These are phyloP conservation scores for Alopecurus myosuroides DNA, from an alignment of 176 grass and related monocot species.

Conservation along the genomic window DNA sequence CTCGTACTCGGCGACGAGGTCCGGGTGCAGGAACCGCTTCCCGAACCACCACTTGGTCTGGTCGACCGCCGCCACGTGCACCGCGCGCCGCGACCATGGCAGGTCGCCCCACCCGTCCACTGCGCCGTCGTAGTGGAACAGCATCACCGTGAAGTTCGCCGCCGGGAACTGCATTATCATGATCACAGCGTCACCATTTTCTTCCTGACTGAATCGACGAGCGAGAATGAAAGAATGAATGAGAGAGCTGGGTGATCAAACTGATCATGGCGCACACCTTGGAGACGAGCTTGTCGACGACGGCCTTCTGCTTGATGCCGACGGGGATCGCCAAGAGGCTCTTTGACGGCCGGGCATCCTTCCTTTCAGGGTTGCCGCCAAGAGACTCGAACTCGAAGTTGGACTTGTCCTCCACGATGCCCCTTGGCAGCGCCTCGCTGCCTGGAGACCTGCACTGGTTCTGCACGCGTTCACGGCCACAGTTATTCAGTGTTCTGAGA, in stretches of 20 bases:
- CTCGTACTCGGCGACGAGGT: constrained; percentile 67
- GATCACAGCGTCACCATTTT: not conserved
- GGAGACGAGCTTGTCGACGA: constrained; percentile 65
- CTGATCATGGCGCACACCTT: constrained; percentile 56
- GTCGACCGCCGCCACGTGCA: constrained; percentile 58
- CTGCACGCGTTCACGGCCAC: constrained; percentile 36
- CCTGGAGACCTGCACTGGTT: constrained; percentile 44
- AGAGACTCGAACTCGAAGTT: constrained; percentile 69
- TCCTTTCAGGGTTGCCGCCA: constrained; percentile 38
- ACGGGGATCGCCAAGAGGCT: constrained; percentile 80
- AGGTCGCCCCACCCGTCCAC: constrained; percentile 67
- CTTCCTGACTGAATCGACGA: not conserved
- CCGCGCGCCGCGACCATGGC: constrained; percentile 40
- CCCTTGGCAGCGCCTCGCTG: constrained; percentile 72
- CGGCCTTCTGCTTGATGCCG: constrained; percentile 74
- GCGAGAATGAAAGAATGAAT: not conserved
- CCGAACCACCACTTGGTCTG: constrained; percentile 98
- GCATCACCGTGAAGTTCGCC: constrained; percentile 53
- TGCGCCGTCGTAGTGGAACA: constrained; percentile 85
- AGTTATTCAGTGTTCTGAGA: constrained; percentile 14
- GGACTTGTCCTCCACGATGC: constrained; percentile 64
- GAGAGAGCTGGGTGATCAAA: not conserved
- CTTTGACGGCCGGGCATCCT: constrained; percentile 22
- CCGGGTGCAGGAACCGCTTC: constrained; percentile 85
- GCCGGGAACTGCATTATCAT: constrained; percentile 42